Percentiles rank a stretch among this genome's conserved stretches.
These are phyloP conservation scores for Thelonectria olida DNA, from an alignment of 2,329 filamentous ascomycete species.

Conservation along the genomic window DNA sequence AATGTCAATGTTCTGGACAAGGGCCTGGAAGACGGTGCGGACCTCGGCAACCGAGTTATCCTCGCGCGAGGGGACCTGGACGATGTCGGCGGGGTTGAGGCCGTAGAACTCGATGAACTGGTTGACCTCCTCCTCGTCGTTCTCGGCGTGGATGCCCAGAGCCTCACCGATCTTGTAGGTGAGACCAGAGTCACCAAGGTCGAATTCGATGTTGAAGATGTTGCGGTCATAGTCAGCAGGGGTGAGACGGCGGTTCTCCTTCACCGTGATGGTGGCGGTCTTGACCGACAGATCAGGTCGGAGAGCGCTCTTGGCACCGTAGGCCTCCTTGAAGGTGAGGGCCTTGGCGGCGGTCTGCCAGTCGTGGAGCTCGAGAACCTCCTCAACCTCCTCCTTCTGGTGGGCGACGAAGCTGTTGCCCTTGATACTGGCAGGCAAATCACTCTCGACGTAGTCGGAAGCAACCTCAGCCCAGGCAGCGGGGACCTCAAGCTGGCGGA, in stretches of 20 bases:
- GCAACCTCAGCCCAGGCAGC: conserved; percentile 78
- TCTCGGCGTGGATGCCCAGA: conserved; percentile 94
- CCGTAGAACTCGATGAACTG: conserved; percentile 93
- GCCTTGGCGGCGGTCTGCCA: conserved; percentile 90
- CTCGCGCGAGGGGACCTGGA: conserved; percentile 91
- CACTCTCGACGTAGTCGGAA: conserved; percentile 61
- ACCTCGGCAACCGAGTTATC: conserved; percentile 79
- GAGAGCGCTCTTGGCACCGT: conserved; percentile 75
- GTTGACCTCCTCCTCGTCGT: conserved; percentile 80
- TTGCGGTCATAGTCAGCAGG: conserved; percentile 92
- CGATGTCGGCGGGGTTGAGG: conserved; percentile 81
- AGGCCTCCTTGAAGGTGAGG: conserved; percentile 94
- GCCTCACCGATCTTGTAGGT: conserved; percentile 98
- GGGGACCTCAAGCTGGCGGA: conserved; percentile 79
- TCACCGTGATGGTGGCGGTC: conserved; percentile 88
- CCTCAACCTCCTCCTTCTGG: conserved; percentile 78
- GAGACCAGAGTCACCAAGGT: conserved; percentile 88
- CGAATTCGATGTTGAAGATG: conserved; percentile 99
- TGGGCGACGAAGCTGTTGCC: conserved; percentile 85
- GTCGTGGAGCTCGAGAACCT: conserved; percentile 70
- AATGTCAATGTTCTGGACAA: conserved; percentile 94
- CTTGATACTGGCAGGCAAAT: conserved; percentile 72
- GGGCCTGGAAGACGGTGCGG: conserved; percentile 90
- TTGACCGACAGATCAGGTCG: conserved; percentile 88
- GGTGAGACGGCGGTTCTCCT: conserved; percentile 94